A percentile compares a stretch with the other conserved stretches of the same genome.
Conservation (phyloP, 2,329 filamentous ascomycete species). For the Sclerotinia glacialis region DNA sequence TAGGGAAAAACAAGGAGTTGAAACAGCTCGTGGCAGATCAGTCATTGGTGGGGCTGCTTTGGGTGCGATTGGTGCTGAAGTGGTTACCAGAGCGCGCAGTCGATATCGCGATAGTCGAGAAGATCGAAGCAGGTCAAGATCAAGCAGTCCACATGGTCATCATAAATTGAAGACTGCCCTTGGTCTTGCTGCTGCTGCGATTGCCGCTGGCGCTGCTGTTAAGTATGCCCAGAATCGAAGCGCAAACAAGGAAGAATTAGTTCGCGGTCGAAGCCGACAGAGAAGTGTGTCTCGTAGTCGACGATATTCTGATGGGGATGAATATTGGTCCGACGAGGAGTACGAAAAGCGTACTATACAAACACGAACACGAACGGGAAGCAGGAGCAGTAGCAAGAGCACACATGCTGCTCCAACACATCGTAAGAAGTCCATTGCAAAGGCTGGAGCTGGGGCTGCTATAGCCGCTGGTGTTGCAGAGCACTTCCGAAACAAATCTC, state of each 20-base stretch:
- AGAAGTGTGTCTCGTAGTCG: conserved; percentile 44
- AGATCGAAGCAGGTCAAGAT: conserved; percentile 40
- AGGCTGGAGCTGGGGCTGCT: conserved; percentile 49
- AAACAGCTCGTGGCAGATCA: conserved; percentile 32
- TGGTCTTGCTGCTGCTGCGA: conserved; percentile 60
- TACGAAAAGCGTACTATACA: conserved; percentile 35
- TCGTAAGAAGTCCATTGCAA: conserved; percentile 37
- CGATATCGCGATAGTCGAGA: conserved; percentile 56
- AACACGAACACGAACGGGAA: conserved; percentile 36
- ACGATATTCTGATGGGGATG: conserved; percentile 42
- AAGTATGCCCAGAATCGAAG: conserved; percentile 62
- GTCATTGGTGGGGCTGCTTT: conserved; percentile 55
- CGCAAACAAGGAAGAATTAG: conserved; percentile 56
- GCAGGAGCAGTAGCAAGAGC: conserved; percentile 44
- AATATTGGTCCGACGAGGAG: conserved; percentile 28
- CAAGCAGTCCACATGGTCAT: conserved; percentile 39
- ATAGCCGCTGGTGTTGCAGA: conserved; percentile 58
- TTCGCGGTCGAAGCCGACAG: conserved; percentile 51
- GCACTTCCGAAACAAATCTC: conserved; percentile 55
- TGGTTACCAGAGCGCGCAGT: conserved; percentile 57
- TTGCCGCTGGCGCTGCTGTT: conserved; percentile 62
- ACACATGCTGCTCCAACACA: conserved; percentile 51
- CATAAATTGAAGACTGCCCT: conserved; percentile 59
- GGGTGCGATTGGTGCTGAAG: conserved; percentile 61
- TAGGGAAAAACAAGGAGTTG: conserved; percentile 43